A percentile compares a stretch with the other conserved stretches of the same genome.
These are phyloP conservation scores for Pseudogymnoascus sp. DNA, from an alignment of 2,329 filamentous ascomycete genomes.

Conservation along the genomic window DNA sequence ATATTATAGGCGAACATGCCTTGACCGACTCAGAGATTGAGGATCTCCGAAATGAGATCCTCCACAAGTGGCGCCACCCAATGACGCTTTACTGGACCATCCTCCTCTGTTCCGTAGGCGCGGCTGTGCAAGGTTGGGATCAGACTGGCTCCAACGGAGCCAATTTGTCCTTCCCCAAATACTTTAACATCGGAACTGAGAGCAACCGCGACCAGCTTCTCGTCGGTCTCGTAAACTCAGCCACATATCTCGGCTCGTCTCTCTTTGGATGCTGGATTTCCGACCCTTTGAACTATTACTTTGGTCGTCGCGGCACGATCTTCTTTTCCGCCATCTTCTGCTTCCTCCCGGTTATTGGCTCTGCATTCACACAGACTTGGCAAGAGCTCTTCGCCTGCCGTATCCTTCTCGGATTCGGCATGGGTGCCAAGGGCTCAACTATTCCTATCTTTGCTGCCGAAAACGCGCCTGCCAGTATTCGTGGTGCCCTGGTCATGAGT, in stretches of 20 bases:
- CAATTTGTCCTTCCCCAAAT: conserved; percentile 38
- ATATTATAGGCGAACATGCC: conserved; percentile 47
- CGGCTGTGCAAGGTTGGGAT: conserved; percentile 51
- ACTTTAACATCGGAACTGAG: conserved; percentile 35
- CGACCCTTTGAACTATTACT: conserved; percentile 50
- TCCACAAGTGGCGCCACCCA: conserved; percentile 62
- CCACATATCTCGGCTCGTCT: conserved; percentile 37
- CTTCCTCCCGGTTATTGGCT: conserved; percentile 52
- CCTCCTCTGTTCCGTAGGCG: conserved; percentile 59
- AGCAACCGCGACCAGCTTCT: conserved; percentile 44
- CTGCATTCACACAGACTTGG: conserved; percentile 52
- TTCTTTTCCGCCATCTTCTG: conserved; percentile 57
- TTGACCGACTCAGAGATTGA: conserved; percentile 53
- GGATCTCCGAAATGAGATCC: conserved; percentile 51
- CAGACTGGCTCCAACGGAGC: conserved; percentile 42
- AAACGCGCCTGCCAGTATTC: conserved; percentile 44
- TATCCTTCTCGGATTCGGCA: conserved; percentile 52
- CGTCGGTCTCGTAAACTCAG: conserved; percentile 50
- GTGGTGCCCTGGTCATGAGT: conserved; percentile 48
- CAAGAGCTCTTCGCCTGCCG: conserved; percentile 47
- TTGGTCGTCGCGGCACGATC: conserved; percentile 57
- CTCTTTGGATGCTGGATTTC: conserved; percentile 54
- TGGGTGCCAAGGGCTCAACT: conserved; percentile 49
- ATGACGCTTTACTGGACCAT: conserved; percentile 58
- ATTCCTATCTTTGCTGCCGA: conserved; percentile 48